Evolutionary conservation across 1,284 basidiomycete genomes (phyloP).

Genomic region (Ustilago hordei): DNA sequence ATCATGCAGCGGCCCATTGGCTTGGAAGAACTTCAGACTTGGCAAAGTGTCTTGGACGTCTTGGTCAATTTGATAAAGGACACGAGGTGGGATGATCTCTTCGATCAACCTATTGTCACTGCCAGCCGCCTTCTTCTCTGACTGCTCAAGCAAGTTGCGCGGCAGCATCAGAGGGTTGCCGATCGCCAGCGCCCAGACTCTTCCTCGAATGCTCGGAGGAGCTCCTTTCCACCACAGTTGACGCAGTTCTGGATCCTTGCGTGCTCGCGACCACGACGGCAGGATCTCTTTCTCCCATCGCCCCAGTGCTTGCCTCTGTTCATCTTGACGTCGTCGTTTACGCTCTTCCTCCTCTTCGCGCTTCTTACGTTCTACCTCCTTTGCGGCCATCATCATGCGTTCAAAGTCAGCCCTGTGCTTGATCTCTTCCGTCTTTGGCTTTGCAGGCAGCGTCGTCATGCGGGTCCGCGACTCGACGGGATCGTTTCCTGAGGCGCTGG

Average conservation of each 20-base stretch:
- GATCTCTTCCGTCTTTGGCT: slow-evolving; percentile 81
- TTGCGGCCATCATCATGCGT: slow-evolving; percentile 81
- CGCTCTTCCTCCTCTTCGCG: slow-evolving; percentile 49
- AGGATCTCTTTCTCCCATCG: slow-evolving; percentile 84
- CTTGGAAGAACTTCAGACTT: slow-evolving; percentile 85
- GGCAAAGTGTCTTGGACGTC: slow-evolving; percentile 87
- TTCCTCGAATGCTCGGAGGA: slow-evolving; percentile 84
- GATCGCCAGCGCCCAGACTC: slow-evolving; percentile 87
- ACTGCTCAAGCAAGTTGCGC: slow-evolving; percentile 49
- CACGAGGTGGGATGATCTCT: slow-evolving; percentile 55
- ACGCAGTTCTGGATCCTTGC: slow-evolving; percentile 77
- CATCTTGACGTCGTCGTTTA: slow-evolving; percentile 32
- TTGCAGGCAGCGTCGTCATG: slow-evolving; percentile 85
- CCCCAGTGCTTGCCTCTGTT: slow-evolving; percentile 77
- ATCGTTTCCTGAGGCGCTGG: slow-evolving; percentile 51
- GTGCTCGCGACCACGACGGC: slow-evolving; percentile 83
- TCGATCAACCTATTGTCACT: slow-evolving; percentile 3
- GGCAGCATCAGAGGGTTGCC: slow-evolving; percentile 87
- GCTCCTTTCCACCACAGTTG: slow-evolving; percentile 92
- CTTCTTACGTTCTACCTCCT: slow-evolving; percentile 50
- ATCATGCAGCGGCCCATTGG: slow-evolving; percentile 82
- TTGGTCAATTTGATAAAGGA: slow-evolving; percentile 79
- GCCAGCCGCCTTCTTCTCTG: slow-evolving; percentile 23
- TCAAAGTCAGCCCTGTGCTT: slow-evolving; percentile 90
- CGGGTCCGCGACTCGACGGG: slow-evolving; percentile 73